Conservation (phyloP, 164 flowering plant genomes). For the Vitis riparia region DNA sequence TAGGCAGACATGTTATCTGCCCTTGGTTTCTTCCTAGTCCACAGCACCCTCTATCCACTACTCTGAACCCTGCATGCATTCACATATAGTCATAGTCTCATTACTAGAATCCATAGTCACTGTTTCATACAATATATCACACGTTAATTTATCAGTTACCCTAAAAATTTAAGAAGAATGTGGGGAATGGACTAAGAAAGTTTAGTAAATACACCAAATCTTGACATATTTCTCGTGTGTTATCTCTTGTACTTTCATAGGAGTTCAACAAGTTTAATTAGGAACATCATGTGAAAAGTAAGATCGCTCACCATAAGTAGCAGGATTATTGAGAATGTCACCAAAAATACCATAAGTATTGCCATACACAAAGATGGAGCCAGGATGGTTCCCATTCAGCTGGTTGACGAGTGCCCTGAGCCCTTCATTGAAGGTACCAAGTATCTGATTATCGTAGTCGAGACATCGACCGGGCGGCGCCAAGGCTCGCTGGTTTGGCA, state of each 20-base stretch:
- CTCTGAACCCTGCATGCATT: conserved; percentile 47
- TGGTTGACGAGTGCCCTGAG: conserved; percentile 53
- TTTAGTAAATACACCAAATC: too few species aligned
- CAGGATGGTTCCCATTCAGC: conserved; percentile 53
- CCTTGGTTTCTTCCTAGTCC: conserved; percentile 57
- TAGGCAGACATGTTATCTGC: conserved; percentile 62
- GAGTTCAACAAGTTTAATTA: too few species aligned
- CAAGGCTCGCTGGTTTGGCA: conserved; percentile 61
- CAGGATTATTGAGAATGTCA: conserved; percentile 68
- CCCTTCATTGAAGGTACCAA: conserved; percentile 61
- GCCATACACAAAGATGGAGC: conserved; percentile 52
- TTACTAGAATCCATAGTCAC: too few species aligned
- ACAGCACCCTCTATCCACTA: conserved; percentile 59
- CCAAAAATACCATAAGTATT: conserved; percentile 59
- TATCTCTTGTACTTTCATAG: too few species aligned
- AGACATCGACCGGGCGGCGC: conserved; percentile 57
- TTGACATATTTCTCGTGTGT: too few species aligned
- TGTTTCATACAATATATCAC: too few species aligned
- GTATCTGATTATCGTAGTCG: conserved; percentile 56
- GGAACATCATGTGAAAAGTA: not conserved
- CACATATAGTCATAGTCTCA: too few species aligned
- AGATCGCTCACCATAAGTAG: conserved; percentile 42
- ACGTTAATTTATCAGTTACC: too few species aligned
- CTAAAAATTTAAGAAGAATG: too few species aligned
- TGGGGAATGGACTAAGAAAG: too few species aligned